Evolutionary conservation across 805 yeast species (phyloP), one percentile per base, ranked within the genome.

Genomic region (Sugiyamaella floridensis): DNA sequence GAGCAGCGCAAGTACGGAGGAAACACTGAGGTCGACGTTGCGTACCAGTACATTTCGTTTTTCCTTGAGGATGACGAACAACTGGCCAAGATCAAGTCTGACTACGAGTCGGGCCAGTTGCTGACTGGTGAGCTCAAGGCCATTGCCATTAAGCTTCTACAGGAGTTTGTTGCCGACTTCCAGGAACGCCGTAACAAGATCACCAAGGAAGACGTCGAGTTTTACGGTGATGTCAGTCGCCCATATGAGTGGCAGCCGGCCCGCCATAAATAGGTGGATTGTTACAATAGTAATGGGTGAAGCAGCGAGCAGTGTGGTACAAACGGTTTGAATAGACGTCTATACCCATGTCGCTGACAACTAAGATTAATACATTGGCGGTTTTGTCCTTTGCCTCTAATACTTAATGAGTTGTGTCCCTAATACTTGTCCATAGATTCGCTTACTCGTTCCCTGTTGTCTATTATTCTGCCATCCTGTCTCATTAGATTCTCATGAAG

Each of bases 91-190:
- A 72, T 84, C 61, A 79, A 82, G 54, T 77, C 79, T 41, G 78
- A 76, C 42, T 93, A 93, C 72, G 81, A 75, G 66, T 71, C 75
- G 48, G 99, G 99, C 56, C 89, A 86, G 56, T 68, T 93, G 53
- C 75, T 92, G 60, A 86, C 95, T 42, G 96, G 98, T 58, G 98
- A 93, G 71, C 79, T 93, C 83, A 93, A 93, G 77, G 82, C 86
- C 60, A 75, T 82, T 55, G 88, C 97, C 70, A 87, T 87, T 65
- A 85, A 82, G 52, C 81, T 82, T 15, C 76, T 93, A 63, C 93
- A 86, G 69, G 80, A 80, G 57, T 87, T 85, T 63, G 95, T 93
- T 32, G 77, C 75, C 51, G 83, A 70, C 16, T 93, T 90, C 78
- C 99, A 93, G 75, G 86, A 76, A 53, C 79, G 81, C 64, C 83